phyloP scores from a whole-genome alignment of 306 rosid species.

The Alnus glutinosa region DNA sequence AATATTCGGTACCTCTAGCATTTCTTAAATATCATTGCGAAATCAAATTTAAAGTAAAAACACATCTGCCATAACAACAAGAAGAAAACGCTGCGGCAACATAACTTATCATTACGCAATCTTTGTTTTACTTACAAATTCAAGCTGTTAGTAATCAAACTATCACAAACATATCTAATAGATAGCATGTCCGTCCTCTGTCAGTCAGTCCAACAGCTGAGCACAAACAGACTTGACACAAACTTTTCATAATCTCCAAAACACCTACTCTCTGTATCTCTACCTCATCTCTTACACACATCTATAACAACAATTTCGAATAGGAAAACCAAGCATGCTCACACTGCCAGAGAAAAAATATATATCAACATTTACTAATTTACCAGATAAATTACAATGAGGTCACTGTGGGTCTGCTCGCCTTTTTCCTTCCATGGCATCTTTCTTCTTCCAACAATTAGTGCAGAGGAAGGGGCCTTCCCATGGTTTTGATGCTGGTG shows the following conservation, averaged over 20 bases:
- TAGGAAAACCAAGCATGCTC: slow-evolving; percentile 62
- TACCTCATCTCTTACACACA: slow-evolving; percentile 73
- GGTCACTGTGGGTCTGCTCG: slow-evolving; percentile 54
- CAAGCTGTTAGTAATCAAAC: slow-evolving; percentile 60
- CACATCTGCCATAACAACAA: not conserved
- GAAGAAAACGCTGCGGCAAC: slow-evolving; percentile 8
- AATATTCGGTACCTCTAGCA: no score
- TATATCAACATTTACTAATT: slow-evolving; percentile 52
- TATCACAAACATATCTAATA: slow-evolving; percentile 45
- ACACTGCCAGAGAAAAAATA: slow-evolving; percentile 68
- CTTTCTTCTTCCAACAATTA: slow-evolving; percentile 80
- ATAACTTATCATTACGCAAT: slow-evolving; percentile 24
- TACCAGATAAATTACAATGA: slow-evolving; percentile 53
- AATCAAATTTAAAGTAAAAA: not conserved
- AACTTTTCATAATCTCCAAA: slow-evolving; percentile 48
- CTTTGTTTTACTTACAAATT: slow-evolving; percentile 64
- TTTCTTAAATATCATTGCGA: no score
- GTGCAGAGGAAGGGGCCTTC: slow-evolving; percentile 95
- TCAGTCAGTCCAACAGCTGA: slow-evolving; percentile 80
- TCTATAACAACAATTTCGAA: slow-evolving; percentile 47
- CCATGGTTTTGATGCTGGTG: slow-evolving; percentile 86
- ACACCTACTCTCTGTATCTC: slow-evolving; percentile 54
- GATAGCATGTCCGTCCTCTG: slow-evolving; percentile 49
- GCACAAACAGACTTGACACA: slow-evolving; percentile 62
- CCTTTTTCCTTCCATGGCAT: slow-evolving; percentile 97